Evolutionary conservation across 164 flowering plant genomes (phyloP), one percentile per base, ranked within the genome.

Genomic region (Piper betle): DNA sequence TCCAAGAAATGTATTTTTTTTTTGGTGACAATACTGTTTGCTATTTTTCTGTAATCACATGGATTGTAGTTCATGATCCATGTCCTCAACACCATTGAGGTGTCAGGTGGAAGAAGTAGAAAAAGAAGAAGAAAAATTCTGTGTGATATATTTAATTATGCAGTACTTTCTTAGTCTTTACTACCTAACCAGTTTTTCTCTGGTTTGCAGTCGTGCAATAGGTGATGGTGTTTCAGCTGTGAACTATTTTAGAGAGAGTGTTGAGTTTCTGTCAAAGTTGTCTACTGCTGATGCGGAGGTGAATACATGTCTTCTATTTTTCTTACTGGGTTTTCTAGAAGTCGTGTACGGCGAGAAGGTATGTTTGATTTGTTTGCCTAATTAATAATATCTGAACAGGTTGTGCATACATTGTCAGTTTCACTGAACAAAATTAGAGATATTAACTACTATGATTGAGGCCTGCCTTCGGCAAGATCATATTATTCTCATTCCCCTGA

Each of bases 381-480:
- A 13, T 33, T 5, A 55, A 7, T 33, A 17, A 25, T 9, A 38
- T 55, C 15, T 55, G 12, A 11, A 42, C 85, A 94, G 99, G 78
- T 94, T 58, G 75, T 70, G 53, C 99, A 91, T 72, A 88, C 99
- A 9, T 85, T 94, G 50, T 94, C 96, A 71, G 96, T 94, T 55
- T 94, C 99, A 42, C 88, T 91, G 39, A 94, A 94, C 72, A 94
- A 94, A 75, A 82, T 94, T 74, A 97, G 99, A 59, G 99, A 94
- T 77, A 85, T 91, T 18, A 91, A 88, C 69, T 94, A 91, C 63
- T 85, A 91, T 70, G 91, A 74, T 60, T 96, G 84, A 33, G 93
- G 91, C 63, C 73, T 94, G 58, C 69, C 73, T 80, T 79, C 83
- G 59, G 84, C 97, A 46, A 79, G 84, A 73, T 74, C 81, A 50